Conservation (phyloP, 768 basidiomycete species). For the Termitomyces sp. region DNA sequence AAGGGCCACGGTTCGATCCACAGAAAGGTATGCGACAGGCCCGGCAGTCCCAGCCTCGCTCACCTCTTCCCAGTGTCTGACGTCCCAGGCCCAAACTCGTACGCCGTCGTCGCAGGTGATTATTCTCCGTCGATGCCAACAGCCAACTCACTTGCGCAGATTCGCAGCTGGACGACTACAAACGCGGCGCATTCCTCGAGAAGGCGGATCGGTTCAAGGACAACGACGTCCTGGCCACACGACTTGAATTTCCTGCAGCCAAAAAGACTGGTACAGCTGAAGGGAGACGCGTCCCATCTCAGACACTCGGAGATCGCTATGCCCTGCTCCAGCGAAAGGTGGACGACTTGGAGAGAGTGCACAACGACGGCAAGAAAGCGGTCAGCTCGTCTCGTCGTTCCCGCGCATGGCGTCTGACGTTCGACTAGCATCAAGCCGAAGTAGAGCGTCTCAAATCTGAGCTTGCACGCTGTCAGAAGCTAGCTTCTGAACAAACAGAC, state of each 20-base stretch:
- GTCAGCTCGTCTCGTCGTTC: constrained; percentile 31
- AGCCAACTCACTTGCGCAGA: constrained; percentile 20
- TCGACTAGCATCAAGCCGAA: constrained; percentile 51
- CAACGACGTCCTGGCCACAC: too few species aligned
- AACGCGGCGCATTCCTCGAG: constrained; percentile 55
- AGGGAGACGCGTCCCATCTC: constrained; percentile 13
- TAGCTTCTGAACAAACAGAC: constrained; percentile 44
- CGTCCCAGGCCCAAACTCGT: constrained; percentile 48
- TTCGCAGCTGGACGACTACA: constrained; percentile 44
- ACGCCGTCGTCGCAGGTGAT: constrained; percentile 37
- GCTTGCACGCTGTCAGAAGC: constrained; percentile 42
- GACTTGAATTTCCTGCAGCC: too few species aligned
- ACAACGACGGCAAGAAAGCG: constrained; percentile 59
- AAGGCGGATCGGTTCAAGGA: constrained; percentile 51
- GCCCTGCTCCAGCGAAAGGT: constrained; percentile 55
- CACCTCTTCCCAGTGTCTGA: constrained; percentile 33
- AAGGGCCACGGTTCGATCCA: constrained; percentile 41
- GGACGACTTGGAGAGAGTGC: constrained; percentile 57
- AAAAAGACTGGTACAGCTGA: too few species aligned
- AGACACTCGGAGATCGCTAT: constrained; percentile 41
- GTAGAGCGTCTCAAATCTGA: constrained; percentile 58
- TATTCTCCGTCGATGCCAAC: neutral
- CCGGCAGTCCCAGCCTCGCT: too few species aligned
- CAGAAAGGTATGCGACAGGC: constrained; percentile 27
- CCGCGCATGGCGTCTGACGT: neutral